Evolutionary conservation across 2,329 filamentous ascomycete species (phyloP).

Genomic region (Intubia oerlemansii): DNA sequence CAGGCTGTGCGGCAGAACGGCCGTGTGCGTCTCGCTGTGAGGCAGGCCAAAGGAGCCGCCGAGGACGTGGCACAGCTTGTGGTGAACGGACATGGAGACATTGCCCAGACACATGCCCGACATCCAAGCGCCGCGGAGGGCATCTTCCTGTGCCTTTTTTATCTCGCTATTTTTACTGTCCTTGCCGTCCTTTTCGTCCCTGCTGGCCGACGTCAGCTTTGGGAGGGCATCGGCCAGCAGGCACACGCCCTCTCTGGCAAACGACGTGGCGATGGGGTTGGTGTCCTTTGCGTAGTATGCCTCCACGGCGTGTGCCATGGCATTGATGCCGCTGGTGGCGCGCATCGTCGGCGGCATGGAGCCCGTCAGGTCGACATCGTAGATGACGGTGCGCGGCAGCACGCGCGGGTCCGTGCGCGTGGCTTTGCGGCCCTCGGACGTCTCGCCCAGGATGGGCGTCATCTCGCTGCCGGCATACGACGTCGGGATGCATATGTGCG

Average conservation of each 20-base stretch:
- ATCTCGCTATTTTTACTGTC: too few relatives aligned
- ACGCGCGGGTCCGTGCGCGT: slow-evolving; percentile 36
- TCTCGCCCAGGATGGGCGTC: slow-evolving; percentile 43
- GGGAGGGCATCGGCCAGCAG: too few relatives aligned
- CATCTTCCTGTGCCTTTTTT: slow-evolving; percentile 28
- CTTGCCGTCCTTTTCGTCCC: too few relatives aligned
- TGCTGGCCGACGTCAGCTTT: too few relatives aligned
- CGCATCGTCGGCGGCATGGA: slow-evolving; percentile 28
- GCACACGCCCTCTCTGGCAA: slow-evolving; percentile 36
- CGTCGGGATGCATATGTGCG: slow-evolving; percentile 25
- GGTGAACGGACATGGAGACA: slow-evolving; percentile 41
- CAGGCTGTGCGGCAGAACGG: slow-evolving; percentile 38
- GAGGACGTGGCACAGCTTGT: slow-evolving; percentile 45
- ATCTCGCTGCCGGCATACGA: slow-evolving; percentile 42
- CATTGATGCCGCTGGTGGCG: slow-evolving; percentile 39
- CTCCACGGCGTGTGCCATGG: slow-evolving; percentile 44
- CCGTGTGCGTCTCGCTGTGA: slow-evolving; percentile 43
- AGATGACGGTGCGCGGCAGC: slow-evolving; percentile 36
- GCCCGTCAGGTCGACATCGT: slow-evolving; percentile 39
- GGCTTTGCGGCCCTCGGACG: slow-evolving; percentile 32
- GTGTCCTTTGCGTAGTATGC: slow-evolving; percentile 39
- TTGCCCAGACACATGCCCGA: slow-evolving; percentile 38
- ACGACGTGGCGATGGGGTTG: slow-evolving; percentile 35
- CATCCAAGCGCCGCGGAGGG: slow-evolving; percentile 43
- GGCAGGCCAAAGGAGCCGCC: slow-evolving; percentile 42